Evolutionary conservation across 1,284 basidiomycete genomes (phyloP).

Genomic region (Tilletia caries): DNA sequence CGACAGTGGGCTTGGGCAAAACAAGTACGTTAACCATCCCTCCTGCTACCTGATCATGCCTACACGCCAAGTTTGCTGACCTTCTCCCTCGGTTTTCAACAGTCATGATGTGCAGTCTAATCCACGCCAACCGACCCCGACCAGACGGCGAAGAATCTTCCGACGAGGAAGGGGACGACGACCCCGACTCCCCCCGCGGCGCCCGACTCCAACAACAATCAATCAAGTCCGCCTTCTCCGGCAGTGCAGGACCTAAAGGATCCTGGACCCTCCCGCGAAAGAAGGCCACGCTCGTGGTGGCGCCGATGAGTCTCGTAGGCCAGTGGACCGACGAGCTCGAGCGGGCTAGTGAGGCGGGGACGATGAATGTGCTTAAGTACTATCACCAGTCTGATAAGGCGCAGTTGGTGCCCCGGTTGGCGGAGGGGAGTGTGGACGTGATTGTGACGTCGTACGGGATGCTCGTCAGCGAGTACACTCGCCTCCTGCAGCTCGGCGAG

Average conservation of each 20-base stretch:
- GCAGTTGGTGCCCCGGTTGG: conserved; percentile 67
- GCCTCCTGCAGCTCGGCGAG: conserved; percentile 27
- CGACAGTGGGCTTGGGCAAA: conserved; percentile 54
- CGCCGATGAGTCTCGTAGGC: conserved; percentile 80
- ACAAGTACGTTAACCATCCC: neutral
- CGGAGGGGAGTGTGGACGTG: conserved; percentile 62
- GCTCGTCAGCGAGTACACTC: conserved; percentile 43
- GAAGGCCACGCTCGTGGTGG: conserved; percentile 76
- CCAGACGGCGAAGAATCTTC: conserved; percentile 23
- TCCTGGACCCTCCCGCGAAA: conserved; percentile 14
- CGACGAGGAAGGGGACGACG: conserved; percentile 14
- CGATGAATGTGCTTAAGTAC: conserved; percentile 61
- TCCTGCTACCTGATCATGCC: too few relatives aligned
- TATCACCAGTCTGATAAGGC: conserved; percentile 67
- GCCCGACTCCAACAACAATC: conserved; percentile 6
- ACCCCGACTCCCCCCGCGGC: neutral
- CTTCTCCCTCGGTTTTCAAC: conserved; percentile 58
- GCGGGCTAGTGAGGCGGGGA: conserved; percentile 63
- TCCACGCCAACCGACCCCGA: conserved; percentile 67
- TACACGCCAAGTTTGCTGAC: too few relatives aligned
- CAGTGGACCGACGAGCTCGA: conserved; percentile 89
- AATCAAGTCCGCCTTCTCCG: neutral
- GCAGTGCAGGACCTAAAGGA: neutral
- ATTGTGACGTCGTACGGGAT: conserved; percentile 83
- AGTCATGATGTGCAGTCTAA: conserved; percentile 87